Conservation (phyloP, 805 yeast genomes). For the Pichia phayaonensis region DNA sequence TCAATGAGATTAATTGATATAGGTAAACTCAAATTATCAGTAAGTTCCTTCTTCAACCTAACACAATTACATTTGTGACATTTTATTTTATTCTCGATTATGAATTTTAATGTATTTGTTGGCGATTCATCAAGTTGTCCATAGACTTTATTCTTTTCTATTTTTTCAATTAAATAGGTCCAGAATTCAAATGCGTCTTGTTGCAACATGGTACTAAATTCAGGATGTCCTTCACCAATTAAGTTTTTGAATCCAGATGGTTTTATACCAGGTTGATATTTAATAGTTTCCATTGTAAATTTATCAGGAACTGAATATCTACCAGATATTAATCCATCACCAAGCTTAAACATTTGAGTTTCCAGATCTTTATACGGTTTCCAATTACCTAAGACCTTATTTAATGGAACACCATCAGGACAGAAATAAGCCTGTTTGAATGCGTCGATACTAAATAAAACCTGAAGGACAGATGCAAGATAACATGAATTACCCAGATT, state of each 20-base stretch:
- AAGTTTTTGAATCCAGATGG: constrained; percentile 71
- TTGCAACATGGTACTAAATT: constrained; percentile 80
- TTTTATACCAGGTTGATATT: constrained; percentile 67
- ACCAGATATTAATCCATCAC: constrained; percentile 73
- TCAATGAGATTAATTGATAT: constrained; percentile 36
- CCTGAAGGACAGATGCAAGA: constrained; percentile 72
- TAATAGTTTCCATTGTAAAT: constrained; percentile 30
- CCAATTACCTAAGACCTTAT: constrained; percentile 24
- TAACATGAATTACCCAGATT: constrained; percentile 94
- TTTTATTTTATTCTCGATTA: constrained; percentile 54
- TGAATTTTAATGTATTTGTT: constrained; percentile 54
- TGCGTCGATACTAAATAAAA: constrained; percentile 42
- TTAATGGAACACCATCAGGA: constrained; percentile 28
- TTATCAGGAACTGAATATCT: constrained; percentile 58
- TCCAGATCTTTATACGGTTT: constrained; percentile 59
- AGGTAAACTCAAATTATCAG: constrained; percentile 60
- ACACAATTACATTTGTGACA: constrained; percentile 55
- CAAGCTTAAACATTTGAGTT: constrained; percentile 72
- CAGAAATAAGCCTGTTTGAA: constrained; percentile 34
- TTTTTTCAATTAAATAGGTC: constrained; percentile 52
- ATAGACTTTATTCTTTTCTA: constrained; percentile 41
- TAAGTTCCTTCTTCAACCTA: constrained; percentile 43
- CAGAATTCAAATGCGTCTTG: constrained; percentile 95
- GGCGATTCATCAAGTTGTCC: constrained; percentile 32
- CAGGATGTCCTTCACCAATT: constrained; percentile 71